Percentiles rank a stretch among this genome's conserved stretches.
These are phyloP conservation scores for Penicillium argentinense DNA, from an alignment of 495 filamentous ascomycete species.

Conservation along the genomic window DNA sequence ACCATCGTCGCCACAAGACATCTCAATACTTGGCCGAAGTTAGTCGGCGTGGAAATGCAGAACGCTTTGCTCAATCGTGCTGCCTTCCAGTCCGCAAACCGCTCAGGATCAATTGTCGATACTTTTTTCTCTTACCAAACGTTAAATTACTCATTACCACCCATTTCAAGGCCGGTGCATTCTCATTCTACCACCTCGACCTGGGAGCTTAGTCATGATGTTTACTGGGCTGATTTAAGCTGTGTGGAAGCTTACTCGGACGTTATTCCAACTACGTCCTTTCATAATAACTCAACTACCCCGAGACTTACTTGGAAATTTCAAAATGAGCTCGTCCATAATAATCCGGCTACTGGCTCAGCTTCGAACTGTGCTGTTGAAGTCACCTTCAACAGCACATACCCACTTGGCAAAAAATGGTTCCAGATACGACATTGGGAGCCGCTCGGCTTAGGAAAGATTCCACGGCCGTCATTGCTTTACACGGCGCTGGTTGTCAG, in stretches of 20 bases:
- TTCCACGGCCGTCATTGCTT: neutral
- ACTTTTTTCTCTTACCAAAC: conserved; percentile 9
- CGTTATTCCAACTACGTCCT: too few relatives aligned
- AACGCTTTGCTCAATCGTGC: conserved; percentile 7
- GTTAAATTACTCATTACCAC: conserved; percentile 13
- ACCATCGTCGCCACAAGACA: conserved; percentile 2
- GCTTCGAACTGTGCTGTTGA: conserved; percentile 7
- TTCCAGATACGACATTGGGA: conserved; percentile 24
- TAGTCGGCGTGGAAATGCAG: conserved; percentile 20
- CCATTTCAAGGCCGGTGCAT: conserved; percentile 10
- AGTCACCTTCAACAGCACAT: conserved; percentile 10
- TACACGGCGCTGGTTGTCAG: conserved; percentile 12
- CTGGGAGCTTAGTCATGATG: conserved; percentile 18
- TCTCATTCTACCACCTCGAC: conserved; percentile 3
- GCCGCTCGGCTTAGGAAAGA: conserved; percentile 3
- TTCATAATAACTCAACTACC: too few relatives aligned
- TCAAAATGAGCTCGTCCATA: neutral
- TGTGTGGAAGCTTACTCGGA: conserved; percentile 9
- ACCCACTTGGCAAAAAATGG: neutral
- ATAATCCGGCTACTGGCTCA: neutral
- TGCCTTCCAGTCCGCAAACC: neutral
- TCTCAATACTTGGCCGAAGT: conserved; percentile 23
- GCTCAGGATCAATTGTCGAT: neutral
- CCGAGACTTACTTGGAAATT: conserved; percentile 1
- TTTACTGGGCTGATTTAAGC: conserved; percentile 25